Evolutionary conservation across 768 basidiomycete species (phyloP), one percentile per base, ranked within the genome.

Genomic region (Strobilomyces confusus): DNA sequence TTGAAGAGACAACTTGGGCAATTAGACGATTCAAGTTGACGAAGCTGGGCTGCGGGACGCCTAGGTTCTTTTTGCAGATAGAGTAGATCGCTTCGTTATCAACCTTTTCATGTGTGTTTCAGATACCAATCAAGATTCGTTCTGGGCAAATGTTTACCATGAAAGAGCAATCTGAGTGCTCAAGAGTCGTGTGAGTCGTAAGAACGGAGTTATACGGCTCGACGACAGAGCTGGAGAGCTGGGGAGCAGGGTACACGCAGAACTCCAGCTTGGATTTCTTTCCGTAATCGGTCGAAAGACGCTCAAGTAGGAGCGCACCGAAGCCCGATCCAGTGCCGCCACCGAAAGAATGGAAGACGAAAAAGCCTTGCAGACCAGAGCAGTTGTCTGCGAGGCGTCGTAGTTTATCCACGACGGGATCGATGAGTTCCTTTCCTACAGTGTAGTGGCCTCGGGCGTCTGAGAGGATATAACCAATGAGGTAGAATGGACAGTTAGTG

Each of bases 151-250:
- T 12, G 50, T 49, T 47, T 58, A 88, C 97, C 95, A 99, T 98
- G 81, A 99, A 99, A 34, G 97, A 98, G 73, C 97, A 99, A 77
- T 99, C 97, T n/a, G 97, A 97, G 76, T 99, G 97, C 73, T 98
- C 97, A 54, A 98, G 86, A 52, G 97, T 98, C 40, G 97, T 98
- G 73, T 99, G 97, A 45, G 97, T 99, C 44, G 97, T 98, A 57
- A 99, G 79, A 49, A 97, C 89, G 1, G 90, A 89, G 81, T 99
- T 99, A 79, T 99, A 99, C 2, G 97, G 97, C 74, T 99, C 97
- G 41, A 99, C 97, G 56, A 98, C 89, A 33, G 95, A 98, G 75
- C 87, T 97, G 44, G 92, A 89, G 73, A 94, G 80, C 62, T 89
- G 90, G 46, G 92, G 94, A 6, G 94, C 93, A 50, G 95, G 95